Percentiles rank a stretch among this genome's conserved stretches.
Evolutionary conservation across 2,329 filamentous ascomycete species (phyloP).

Genomic region (Aureobasidium sp.): DNA sequence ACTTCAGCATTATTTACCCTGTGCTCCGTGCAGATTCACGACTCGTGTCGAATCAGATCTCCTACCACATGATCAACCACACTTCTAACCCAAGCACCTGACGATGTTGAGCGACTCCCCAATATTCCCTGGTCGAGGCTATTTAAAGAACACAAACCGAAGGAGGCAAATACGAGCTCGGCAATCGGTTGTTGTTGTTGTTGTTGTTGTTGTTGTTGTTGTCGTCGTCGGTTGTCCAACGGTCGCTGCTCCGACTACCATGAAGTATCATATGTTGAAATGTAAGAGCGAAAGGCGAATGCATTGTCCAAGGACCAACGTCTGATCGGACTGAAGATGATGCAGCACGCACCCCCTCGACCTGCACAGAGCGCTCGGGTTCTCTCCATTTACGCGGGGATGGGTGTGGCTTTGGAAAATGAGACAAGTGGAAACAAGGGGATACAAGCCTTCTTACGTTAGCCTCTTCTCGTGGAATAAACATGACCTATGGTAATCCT

Average conservation of each 20-base stretch:
- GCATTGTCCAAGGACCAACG: background rate
- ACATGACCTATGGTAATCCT: background rate
- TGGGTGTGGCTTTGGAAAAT: background rate
- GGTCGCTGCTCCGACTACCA: constrained; percentile 3
- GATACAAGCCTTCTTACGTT: background rate
- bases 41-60: background rate
- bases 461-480: background rate
- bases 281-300: background rate
- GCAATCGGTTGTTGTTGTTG: background rate
- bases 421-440: background rate
- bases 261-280: background rate
- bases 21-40: background rate
- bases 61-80: background rate
- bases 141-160: background rate
- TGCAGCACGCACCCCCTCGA: background rate
- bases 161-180: background rate
- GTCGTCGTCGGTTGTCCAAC: background rate
- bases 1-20: background rate
- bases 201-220: background rate
- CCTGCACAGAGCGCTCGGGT: background rate
- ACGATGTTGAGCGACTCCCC: too few species aligned
- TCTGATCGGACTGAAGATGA: background rate
- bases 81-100: background rate
- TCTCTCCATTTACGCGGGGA: background rate
- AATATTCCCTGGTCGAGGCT: background rate